phyloP scores from a whole-genome alignment of 202 grass and related monocot species.

The Setaria viridis region DNA sequence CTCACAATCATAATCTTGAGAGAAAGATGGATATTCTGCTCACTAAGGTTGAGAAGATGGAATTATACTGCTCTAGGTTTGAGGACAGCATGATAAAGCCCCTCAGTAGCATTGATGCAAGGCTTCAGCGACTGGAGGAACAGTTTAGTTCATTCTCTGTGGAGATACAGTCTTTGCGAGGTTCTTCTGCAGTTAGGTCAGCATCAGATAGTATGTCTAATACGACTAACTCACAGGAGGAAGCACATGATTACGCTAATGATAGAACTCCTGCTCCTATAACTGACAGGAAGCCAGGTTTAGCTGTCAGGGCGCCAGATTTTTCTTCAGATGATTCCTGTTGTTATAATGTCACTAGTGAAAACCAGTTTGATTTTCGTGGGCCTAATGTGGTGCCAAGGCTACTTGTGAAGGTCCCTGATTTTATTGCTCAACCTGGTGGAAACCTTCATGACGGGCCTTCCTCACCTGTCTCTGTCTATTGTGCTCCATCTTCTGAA shows the following conservation, averaged over 20 bases:
- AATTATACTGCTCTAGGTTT: slow-evolving; percentile 78
- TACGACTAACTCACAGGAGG: slow-evolving; percentile 38
- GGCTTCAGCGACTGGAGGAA: slow-evolving; percentile 72
- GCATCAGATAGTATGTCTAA: slow-evolving; percentile 35
- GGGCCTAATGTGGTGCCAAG: slow-evolving; percentile 26
- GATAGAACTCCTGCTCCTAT: slow-evolving; percentile 24
- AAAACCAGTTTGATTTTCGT: slow-evolving; percentile 13
- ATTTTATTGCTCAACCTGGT: slow-evolving; percentile 52
- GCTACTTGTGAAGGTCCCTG: slow-evolving; percentile 45
- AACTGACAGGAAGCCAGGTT: slow-evolving; percentile 38
- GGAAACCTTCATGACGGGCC: slow-evolving; percentile 37
- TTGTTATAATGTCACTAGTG: slow-evolving; percentile 29
- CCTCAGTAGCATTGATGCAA: slow-evolving; percentile 72
- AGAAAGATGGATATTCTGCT: slow-evolving; percentile 76
- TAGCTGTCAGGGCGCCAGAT: slow-evolving; percentile 49
- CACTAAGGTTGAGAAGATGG: slow-evolving; percentile 75
- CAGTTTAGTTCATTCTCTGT: slow-evolving; percentile 59
- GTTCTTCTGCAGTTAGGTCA: slow-evolving; percentile 45
- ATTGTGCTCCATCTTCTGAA: slow-evolving; percentile 36
- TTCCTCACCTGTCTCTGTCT: slow-evolving; percentile 3
- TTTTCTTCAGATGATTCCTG: slow-evolving; percentile 50
- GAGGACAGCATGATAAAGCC: slow-evolving; percentile 77
- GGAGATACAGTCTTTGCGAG: slow-evolving; percentile 58
- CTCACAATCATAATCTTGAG: slow-evolving; percentile 54
- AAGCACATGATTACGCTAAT: slow-evolving; percentile 33